phyloP scores from a whole-genome alignment of 1,139 yeast species.

The Yamadazyma aaseri region DNA sequence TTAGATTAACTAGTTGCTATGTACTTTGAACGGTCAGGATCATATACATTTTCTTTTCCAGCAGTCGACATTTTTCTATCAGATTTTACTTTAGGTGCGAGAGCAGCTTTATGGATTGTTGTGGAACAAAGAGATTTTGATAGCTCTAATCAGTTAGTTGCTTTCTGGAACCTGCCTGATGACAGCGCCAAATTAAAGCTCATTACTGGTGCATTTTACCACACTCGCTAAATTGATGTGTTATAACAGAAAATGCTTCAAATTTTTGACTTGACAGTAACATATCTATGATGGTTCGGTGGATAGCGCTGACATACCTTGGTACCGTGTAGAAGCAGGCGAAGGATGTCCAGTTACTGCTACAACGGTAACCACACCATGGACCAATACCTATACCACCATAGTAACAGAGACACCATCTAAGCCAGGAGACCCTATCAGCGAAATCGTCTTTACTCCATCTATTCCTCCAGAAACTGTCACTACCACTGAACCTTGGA shows the following conservation, averaged over 20 bases:
- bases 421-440: neutral
- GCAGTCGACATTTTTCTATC: conserved; percentile 22
- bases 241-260: neutral
- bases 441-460: neutral
- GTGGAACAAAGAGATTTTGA: conserved; percentile 8
- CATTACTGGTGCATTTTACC: conserved; percentile 6
- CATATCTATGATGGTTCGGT: neutral
- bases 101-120: conserved; percentile 23
- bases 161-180: neutral
- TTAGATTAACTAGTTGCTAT: conserved; percentile 25
- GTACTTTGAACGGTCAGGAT: conserved; percentile 19
- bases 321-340: neutral
- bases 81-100: conserved; percentile 21
- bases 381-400: neutral
- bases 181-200: neutral
- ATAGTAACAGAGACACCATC: neutral
- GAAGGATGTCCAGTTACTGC: neutral
- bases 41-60: conserved; percentile 14
- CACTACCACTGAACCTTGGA: neutral
- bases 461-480: neutral
- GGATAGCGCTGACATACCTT: neutral
- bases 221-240: conserved; percentile 1
- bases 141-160: neutral
- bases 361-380: neutral
- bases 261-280: neutral